Evolutionary conservation across 805 yeast genomes (phyloP).

Genomic region (Huiozyma sinensis): DNA sequence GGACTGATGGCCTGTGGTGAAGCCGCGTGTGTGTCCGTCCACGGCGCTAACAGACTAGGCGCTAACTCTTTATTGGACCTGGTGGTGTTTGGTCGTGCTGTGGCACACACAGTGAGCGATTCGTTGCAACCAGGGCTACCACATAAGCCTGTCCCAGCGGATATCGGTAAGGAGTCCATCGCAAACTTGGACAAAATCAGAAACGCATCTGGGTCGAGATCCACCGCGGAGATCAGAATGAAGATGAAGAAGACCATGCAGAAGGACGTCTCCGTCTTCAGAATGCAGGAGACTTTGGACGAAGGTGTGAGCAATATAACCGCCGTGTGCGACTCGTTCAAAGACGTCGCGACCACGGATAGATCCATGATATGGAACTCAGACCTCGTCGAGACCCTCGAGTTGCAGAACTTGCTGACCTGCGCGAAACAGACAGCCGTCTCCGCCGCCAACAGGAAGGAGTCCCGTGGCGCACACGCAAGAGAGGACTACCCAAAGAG

Average conservation of each 20-base stretch:
- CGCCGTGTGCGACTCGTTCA: slow-evolving; percentile 63
- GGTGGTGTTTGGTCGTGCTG: slow-evolving; percentile 98
- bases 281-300: slow-evolving; percentile 85
- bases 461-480: slow-evolving; percentile 99
- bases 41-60: slow-evolving; percentile 98
- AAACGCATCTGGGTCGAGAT: slow-evolving; percentile 67
- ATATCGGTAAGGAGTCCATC: slow-evolving; percentile 80
- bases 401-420: slow-evolving; percentile 89
- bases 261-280: slow-evolving; percentile 91
- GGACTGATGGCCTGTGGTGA: slow-evolving; percentile 98
- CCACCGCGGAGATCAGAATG: slow-evolving; percentile 82
- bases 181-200: slow-evolving; percentile 84
- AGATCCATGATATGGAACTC: slow-evolving; percentile 99
- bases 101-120: slow-evolving; percentile 82
- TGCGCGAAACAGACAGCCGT: slow-evolving; percentile 94
- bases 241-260: slow-evolving; percentile 96
- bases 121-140: slow-evolving; percentile 82
- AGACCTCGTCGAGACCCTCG: slow-evolving; percentile 91
- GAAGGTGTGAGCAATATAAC: slow-evolving; percentile 77
- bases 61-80: slow-evolving; percentile 94
- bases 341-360: slow-evolving; percentile 77
- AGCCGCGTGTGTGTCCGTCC: slow-evolving; percentile 98
- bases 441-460: slow-evolving; percentile 90
- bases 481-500: slow-evolving; percentile 95
- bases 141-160: slow-evolving; percentile 70